phyloP scores from a whole-genome alignment of 2,329 filamentous ascomycete species.

The Trichoderma koningii region DNA sequence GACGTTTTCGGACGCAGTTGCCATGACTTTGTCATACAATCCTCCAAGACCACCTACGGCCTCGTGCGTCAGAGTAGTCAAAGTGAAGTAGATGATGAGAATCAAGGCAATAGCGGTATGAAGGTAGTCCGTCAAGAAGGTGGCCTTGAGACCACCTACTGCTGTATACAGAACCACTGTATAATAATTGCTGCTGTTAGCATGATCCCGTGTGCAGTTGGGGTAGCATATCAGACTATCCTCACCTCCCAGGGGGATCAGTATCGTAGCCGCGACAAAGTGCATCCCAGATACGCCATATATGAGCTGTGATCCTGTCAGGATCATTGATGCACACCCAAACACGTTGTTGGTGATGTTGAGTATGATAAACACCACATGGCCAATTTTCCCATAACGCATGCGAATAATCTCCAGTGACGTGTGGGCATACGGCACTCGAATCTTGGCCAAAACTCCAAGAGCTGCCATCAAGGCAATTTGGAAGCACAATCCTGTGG shows the following conservation, averaged over 20 bases:
- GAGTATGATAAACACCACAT: constrained; percentile 18
- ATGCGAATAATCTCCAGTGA: constrained; percentile 25
- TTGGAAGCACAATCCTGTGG: constrained; percentile 21
- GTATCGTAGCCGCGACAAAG: constrained; percentile 25
- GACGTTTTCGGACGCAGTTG: constrained; percentile 18
- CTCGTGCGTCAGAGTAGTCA: constrained; percentile 14
- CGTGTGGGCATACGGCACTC: constrained; percentile 22
- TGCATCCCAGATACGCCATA: constrained; percentile 23
- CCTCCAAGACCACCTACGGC: constrained; percentile 21
- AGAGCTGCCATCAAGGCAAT: constrained; percentile 25
- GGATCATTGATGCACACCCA: constrained; percentile 22
- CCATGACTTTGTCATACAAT: constrained; percentile 21
- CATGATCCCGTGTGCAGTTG: not conserved
- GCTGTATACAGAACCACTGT: constrained; percentile 22
- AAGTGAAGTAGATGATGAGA: constrained; percentile 23
- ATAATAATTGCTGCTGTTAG: not conserved
- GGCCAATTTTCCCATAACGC: constrained; percentile 23
- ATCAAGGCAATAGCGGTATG: constrained; percentile 20
- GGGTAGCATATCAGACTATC: too few relatives aligned
- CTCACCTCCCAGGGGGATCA: constrained; percentile 24
- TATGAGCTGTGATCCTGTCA: constrained; percentile 23
- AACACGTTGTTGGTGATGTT: constrained; percentile 26
- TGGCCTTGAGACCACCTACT: constrained; percentile 22
- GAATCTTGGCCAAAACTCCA: constrained; percentile 22
- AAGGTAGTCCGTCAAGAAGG: constrained; percentile 23